phyloP scores from a whole-genome alignment of 1,284 basidiomycete species.

The Pholiota adiposa region DNA sequence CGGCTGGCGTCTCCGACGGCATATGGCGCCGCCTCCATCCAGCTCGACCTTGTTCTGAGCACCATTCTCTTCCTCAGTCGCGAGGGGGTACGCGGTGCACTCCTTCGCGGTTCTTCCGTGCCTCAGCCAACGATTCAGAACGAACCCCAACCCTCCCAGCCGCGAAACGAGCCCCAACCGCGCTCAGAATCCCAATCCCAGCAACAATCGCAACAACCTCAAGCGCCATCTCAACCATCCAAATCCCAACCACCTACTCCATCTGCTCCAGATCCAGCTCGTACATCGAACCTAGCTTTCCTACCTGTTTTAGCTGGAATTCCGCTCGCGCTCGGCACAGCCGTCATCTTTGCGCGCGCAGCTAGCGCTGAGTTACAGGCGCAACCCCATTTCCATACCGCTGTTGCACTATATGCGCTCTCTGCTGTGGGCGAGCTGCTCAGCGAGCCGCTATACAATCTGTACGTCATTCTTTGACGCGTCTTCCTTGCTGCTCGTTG shows the following conservation, averaged over 20 bases:
- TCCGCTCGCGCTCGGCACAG: slow-evolving; percentile 49
- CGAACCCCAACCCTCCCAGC: no score
- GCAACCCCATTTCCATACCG: slow-evolving; percentile 68
- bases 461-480: slow-evolving; percentile 40
- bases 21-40: slow-evolving; percentile 58
- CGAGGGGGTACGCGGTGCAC: slow-evolving; percentile 88
- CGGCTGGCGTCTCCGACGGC: slow-evolving; percentile 85
- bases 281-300: slow-evolving; percentile 52
- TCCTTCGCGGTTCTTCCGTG: slow-evolving; percentile 49
- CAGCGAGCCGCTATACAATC: slow-evolving; percentile 85
- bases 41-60: slow-evolving; percentile 67
- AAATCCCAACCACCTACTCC: background rate
- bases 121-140: no score
- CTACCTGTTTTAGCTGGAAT: slow-evolving; percentile 64
- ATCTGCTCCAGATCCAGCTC: background rate
- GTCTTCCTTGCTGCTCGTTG: background rate
- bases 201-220: no score
- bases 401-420: slow-evolving; percentile 72
- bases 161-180: no score
- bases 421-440: slow-evolving; percentile 79
- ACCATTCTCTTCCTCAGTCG: slow-evolving; percentile 92
- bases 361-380: slow-evolving; percentile 52
- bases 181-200: no score
- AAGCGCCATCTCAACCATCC: no score
- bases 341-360: slow-evolving; percentile 52